These are phyloP conservation scores for Leucoagaricus sp. DNA, from an alignment of 1,284 basidiomycete species.

Conservation along the genomic window DNA sequence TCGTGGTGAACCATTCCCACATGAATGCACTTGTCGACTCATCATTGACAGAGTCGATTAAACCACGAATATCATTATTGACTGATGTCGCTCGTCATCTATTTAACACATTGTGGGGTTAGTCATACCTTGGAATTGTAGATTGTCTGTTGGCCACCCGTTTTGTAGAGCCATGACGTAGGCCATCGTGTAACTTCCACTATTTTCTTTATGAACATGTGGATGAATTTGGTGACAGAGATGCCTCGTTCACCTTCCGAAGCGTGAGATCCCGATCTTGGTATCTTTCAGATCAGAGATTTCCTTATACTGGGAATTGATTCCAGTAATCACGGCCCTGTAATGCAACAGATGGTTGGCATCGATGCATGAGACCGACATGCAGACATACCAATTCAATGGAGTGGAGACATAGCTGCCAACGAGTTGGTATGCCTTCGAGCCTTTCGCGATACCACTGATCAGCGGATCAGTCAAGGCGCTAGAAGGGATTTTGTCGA, in stretches of 20 bases:
- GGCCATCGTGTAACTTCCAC: slow-evolving; percentile 93
- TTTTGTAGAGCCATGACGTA: slow-evolving; percentile 91
- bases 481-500: slow-evolving; percentile 36
- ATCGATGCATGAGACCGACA: no score
- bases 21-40: slow-evolving; percentile 82
- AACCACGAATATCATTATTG: slow-evolving; percentile 87
- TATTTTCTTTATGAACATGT: slow-evolving; percentile 26
- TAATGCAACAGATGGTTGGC: neutral
- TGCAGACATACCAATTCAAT: slow-evolving; percentile 82
- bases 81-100: slow-evolving; percentile 55
- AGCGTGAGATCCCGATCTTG: slow-evolving; percentile 87
- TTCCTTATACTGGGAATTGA: slow-evolving; percentile 67
- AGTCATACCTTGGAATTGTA: slow-evolving; percentile 72
- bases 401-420: slow-evolving; percentile 92
- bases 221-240: neutral
- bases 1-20: slow-evolving; percentile 99
- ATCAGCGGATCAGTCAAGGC: slow-evolving; percentile 95
- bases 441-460: slow-evolving; percentile 89
- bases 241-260: slow-evolving; percentile 66
- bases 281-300: slow-evolving; percentile 82
- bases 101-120: slow-evolving; percentile 5
- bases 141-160: slow-evolving; percentile 72
- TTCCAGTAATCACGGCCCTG: slow-evolving; percentile 93
- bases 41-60: slow-evolving; percentile 89
- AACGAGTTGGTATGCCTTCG: slow-evolving; percentile 85